Evolutionary conservation across 2,329 filamentous ascomycete genomes (phyloP).

Genomic region (Penicillium sp.): DNA sequence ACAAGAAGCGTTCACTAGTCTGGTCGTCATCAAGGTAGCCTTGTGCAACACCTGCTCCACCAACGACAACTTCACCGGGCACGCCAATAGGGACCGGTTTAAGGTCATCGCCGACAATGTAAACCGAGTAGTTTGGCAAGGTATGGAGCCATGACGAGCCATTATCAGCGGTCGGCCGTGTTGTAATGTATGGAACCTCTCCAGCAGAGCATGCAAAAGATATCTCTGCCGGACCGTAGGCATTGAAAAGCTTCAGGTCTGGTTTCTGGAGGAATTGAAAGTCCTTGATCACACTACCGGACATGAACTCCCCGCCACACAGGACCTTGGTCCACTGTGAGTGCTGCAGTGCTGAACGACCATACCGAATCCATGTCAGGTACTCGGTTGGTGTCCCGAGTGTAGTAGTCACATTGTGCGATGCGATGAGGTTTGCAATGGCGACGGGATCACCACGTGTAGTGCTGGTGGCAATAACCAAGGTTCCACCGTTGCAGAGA

Average conservation of each 20-base stretch:
- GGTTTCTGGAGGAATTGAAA: conserved; percentile 13
- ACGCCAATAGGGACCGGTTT: conserved; percentile 40
- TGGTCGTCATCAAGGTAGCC: conserved; percentile 14
- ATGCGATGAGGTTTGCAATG: conserved; percentile 14
- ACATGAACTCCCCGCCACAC: conserved; percentile 22
- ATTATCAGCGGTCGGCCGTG: not conserved
- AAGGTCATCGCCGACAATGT: conserved; percentile 41
- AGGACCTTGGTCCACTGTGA: conserved; percentile 13
- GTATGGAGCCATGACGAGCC: conserved; percentile 17
- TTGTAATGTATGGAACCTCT: conserved; percentile 18
- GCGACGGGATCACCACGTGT: conserved; percentile 18
- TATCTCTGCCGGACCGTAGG: conserved; percentile 29
- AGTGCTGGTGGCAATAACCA: conserved; percentile 13
- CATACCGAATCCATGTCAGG: conserved; percentile 14
- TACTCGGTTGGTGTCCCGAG: conserved; percentile 22
- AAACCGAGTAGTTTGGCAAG: conserved; percentile 38
- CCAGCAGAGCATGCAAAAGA: conserved; percentile 18
- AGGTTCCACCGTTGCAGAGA: conserved; percentile 16
- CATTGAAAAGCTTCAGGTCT: conserved; percentile 20
- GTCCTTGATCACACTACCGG: conserved; percentile 5
- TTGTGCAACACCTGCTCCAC: conserved; percentile 20
- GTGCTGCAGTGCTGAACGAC: conserved; percentile 1
- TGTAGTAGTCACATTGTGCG: conserved; percentile 17
- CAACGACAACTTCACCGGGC: conserved; percentile 45
- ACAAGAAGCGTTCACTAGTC: conserved; percentile 9